Percentiles rank a stretch among this genome's conserved stretches.
These are phyloP conservation scores for Poa annua DNA, from an alignment of 176 grass and related monocot species.

Conservation along the genomic window DNA sequence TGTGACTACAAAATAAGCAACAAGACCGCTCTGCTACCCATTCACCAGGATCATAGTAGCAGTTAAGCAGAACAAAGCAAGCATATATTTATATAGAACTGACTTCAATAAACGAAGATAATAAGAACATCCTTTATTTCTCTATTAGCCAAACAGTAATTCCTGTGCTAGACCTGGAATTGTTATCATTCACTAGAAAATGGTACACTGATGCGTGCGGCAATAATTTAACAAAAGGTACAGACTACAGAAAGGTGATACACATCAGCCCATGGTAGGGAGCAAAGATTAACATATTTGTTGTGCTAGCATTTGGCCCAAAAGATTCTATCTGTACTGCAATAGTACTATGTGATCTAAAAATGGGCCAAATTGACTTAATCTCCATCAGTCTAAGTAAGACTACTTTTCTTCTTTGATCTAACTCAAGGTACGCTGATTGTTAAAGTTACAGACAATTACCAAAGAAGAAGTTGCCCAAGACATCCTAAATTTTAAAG, in stretches of 20 bases:
- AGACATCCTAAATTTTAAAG: slow-evolving; percentile 3
- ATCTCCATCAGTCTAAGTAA: background rate
- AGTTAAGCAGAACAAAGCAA: background rate
- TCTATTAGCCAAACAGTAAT: slow-evolving; percentile 1
- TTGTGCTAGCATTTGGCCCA: too few species aligned
- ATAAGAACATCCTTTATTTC: background rate
- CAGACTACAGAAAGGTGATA: too few species aligned
- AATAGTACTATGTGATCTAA: background rate
- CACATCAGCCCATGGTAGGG: too few species aligned
- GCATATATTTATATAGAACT: slow-evolving; percentile 10
- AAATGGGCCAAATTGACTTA: background rate
- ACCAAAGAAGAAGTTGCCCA: background rate
- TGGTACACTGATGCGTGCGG: too few species aligned
- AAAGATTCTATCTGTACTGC: too few species aligned
- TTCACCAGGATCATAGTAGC: background rate
- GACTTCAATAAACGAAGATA: background rate
- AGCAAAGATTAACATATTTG: too few species aligned
- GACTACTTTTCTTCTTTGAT: background rate
- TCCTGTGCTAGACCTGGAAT: background rate
- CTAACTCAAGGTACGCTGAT: background rate
- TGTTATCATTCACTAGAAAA: background rate
- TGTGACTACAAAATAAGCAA: background rate
- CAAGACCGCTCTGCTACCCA: background rate
- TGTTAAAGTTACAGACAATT: background rate
- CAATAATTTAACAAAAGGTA: too few species aligned